Evolutionary conservation across 176 grass and related monocot species (phyloP).

Genomic region (Phragmites australis): DNA sequence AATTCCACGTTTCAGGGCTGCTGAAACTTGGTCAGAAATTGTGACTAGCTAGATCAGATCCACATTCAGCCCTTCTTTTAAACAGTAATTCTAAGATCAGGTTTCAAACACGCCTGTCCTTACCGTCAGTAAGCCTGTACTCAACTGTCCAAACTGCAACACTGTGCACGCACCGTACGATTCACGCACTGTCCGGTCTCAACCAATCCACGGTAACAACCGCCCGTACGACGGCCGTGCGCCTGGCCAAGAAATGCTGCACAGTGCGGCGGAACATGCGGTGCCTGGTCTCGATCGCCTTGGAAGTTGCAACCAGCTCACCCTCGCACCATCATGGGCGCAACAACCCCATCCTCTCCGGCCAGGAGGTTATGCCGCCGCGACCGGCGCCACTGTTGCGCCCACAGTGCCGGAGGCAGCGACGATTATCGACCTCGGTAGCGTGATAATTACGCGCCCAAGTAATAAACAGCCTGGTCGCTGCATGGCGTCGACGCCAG

Average conservation of each 20-base stretch:
- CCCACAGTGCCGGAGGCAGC: not conserved
- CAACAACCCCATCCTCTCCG: not conserved
- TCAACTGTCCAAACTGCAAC: not conserved
- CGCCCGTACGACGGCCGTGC: not conserved
- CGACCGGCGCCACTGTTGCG: not conserved
- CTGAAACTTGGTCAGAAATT: too few species aligned
- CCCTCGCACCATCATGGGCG: not conserved
- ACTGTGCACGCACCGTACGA: not conserved
- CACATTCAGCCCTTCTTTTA: too few species aligned
- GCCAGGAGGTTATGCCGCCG: not conserved
- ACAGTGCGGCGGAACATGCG: not conserved
- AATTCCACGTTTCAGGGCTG: too few species aligned
- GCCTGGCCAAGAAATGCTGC: not conserved
- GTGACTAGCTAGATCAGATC: too few species aligned
- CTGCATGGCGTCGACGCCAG: not conserved
- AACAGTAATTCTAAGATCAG: too few species aligned
- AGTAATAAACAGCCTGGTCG: too few species aligned
- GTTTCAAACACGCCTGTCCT: too few species aligned
- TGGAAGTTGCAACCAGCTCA: not conserved
- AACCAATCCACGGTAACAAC: not conserved
- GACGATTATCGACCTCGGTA: not conserved
- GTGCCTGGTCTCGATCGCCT: not conserved
- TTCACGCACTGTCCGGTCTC: not conserved
- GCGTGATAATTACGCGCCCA: not conserved
- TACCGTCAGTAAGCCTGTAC: not conserved